Conservation (phyloP, 768 basidiomycete genomes). For the Russula sp. region DNA sequence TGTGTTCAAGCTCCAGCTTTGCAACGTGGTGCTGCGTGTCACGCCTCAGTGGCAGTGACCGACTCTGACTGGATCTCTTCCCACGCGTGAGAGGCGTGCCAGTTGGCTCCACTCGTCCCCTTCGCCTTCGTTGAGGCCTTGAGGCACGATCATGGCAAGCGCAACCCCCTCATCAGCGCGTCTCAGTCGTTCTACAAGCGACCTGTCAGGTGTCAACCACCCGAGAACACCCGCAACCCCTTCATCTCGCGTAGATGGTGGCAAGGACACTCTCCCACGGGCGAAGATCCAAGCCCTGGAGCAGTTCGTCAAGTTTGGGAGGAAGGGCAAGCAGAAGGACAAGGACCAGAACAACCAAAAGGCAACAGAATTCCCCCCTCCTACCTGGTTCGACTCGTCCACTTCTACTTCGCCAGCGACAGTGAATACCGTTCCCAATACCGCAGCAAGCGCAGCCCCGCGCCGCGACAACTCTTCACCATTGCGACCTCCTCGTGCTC, state of each 20-base stretch:
- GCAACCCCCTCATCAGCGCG: conserved; percentile 8
- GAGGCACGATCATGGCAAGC: conserved; percentile 5
- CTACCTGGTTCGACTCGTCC: conserved; percentile 21
- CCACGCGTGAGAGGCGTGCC: background rate
- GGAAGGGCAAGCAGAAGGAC: conserved; percentile 25
- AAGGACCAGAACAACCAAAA: conserved; percentile 7
- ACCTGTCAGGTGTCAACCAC: conserved; percentile 4
- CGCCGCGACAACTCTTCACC: background rate
- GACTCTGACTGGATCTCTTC: background rate
- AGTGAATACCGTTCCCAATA: background rate
- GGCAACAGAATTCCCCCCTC: conserved; percentile 28
- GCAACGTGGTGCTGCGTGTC: too few species aligned
- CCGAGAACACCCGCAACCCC: conserved; percentile 1
- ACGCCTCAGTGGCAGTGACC: too few species aligned
- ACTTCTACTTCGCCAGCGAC: background rate
- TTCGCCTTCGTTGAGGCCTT: background rate
- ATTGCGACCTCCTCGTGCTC: background rate
- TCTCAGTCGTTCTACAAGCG: conserved; percentile 19
- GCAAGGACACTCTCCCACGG: conserved; percentile 18
- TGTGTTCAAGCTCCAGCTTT: too few species aligned
- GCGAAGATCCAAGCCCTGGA: conserved; percentile 27
- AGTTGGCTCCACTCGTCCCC: background rate
- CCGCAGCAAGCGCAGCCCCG: background rate
- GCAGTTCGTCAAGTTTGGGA: conserved; percentile 27
- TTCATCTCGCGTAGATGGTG: conserved; percentile 5